Percentiles rank a stretch among this genome's conserved stretches.
Conservation (phyloP, 257 asterid genomes). For the Lithospermum erythrorhizon region DNA sequence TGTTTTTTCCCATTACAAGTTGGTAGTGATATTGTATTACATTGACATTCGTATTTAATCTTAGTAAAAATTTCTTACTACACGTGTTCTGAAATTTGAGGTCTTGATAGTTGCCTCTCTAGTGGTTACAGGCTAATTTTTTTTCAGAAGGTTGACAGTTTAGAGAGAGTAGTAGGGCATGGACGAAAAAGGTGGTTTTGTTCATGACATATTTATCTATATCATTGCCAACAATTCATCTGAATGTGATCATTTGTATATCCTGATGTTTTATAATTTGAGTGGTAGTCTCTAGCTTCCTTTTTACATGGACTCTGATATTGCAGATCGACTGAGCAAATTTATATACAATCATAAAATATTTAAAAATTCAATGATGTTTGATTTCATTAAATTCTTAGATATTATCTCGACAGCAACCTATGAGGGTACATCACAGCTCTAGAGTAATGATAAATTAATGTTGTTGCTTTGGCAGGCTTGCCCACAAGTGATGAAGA, state of each 20-base stretch:
- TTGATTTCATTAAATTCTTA: background rate
- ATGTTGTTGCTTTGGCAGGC: slow-evolving; percentile 32
- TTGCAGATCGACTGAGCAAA: background rate
- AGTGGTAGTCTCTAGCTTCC: background rate
- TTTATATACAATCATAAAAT: no score
- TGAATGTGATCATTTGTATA: background rate
- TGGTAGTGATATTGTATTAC: no score
- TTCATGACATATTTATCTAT: no score
- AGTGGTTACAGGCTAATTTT: background rate
- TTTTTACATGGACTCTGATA: background rate
- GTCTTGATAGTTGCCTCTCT: background rate
- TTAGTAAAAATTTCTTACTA: no score
- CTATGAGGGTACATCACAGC: background rate
- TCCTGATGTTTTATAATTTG: background rate
- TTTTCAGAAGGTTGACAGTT: background rate
- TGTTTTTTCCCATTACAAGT: no score
- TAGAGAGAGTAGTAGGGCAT: background rate
- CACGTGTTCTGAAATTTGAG: background rate
- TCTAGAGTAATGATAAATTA: slow-evolving; percentile 1
- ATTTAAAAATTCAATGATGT: background rate
- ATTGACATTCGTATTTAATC: no score
- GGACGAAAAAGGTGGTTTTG: background rate
- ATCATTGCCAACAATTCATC: no score
- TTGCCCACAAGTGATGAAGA: slow-evolving; percentile 70
- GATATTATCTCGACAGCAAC: background rate